Base-by-base conservation (phyloP, 768 basidiomycete genomes). In the Cystoderma amianthinum region DNA sequence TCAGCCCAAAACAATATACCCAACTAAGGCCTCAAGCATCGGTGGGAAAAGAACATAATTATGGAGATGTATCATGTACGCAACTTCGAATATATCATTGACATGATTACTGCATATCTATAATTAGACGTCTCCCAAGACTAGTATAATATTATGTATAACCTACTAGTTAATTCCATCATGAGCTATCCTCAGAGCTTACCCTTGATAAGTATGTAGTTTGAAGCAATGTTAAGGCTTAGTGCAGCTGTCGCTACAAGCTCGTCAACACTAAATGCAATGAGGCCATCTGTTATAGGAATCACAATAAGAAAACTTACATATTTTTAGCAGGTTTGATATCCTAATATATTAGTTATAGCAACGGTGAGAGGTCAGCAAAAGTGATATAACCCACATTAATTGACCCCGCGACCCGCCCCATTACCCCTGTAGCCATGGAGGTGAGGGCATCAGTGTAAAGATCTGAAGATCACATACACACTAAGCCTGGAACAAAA, bases 281-380 rank as follows among this genome's bases (percentile, higher is more conserved):
- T 33, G 4, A 22, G 16, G 34, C 13, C 18, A 32, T 34, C 13
- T 21, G 30, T 28, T n/a, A 22, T 17, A 13, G 24, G 19, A 44
- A 24, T 46, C 25, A 19, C 13, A 5, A 45, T 4, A 7, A 23
- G 42, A 40, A 38, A 50, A 63, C 80, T 58, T 50, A 86, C 85
- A 94, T 94, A 44, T 77, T 76, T 58, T 82, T 85, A 3, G 91
- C 92, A 1, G 89, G 82, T 55, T 87, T 84, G 56, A 94, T 78
- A 34, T 90, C 85, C 77, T 80, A 7, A 37, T 21, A 49, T 34
- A 32, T 36, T n/a, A n/a, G n/a, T n/a, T n/a, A n/a, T n/a, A n/a
- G n/a, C n/a, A n/a, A n/a, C n/a, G n/a, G 9, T 21, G 16, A 5
- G 32, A 5, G n/a, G 25, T 22, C 12, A 21, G 17, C 23, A 12